Evolutionary conservation across 1,139 yeast genomes (phyloP), one percentile per base, ranked within the genome.

Genomic region (Saccharomyces hybrid): DNA sequence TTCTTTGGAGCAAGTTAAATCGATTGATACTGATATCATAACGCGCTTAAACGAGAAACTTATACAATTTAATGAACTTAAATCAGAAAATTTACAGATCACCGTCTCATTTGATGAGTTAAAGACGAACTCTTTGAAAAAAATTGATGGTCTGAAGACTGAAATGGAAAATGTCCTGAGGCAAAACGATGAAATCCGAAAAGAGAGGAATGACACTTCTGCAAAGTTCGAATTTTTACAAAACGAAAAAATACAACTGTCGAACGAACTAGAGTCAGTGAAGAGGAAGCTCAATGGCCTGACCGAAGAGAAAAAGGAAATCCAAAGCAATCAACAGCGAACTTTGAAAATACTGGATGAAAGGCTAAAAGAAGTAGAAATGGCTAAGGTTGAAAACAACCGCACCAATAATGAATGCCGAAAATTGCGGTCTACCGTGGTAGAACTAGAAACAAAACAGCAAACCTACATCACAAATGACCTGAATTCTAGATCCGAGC

Each of bases 71-170:
- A 50, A 54, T 23, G 51, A 54, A 27, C 38, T 57, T 16, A 51
- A 54, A 27, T 57, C 56, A n/a, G 54, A 52, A 28, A 55, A 56
- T 48, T 8, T 57, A 20, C 48, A 27, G 34, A 48, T 49, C 50
- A 48, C 47, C 63, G 76, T 84, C 16, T 77, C 78, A 52, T 71
- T 75, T 53, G 89, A 84, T 63, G 87, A 81, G 60, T 60, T 75
- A 5, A 70, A 75, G 31, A 83, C 78, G 52, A 63, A 66, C 5
- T 71, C 68, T 27, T 63, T 68, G 30, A 56, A 59, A 4, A 68
- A 70, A 53, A 57, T 64, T 44, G 72, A 75, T 42, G 74, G 73
- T 14, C 70, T 81, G 49, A 78, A 78, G 53, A 73, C 72, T 13
- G 83, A 83, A 51, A 69, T 83, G n/a, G 79, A 78, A 48, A 69